Evolutionary conservation across 352 stramenopile genomes (phyloP).

Genomic region (Globisporangium solare): DNA sequence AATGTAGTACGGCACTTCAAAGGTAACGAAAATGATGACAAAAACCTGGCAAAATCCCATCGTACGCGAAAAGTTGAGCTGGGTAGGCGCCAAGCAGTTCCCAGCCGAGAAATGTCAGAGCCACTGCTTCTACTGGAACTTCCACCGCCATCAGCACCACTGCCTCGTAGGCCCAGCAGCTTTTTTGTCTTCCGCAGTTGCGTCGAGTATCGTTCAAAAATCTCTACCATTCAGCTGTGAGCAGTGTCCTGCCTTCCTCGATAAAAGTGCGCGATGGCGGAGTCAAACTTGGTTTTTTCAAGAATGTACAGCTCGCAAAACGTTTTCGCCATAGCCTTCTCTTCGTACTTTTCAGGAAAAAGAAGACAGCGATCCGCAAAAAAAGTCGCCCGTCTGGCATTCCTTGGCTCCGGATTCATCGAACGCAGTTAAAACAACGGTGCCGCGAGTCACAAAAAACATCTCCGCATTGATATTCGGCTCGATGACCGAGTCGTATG

Average conservation of each 20-base stretch:
- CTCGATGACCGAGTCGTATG: slow-evolving; percentile 58
- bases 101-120: slow-evolving; percentile 7
- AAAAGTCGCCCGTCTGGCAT: slow-evolving; percentile 62
- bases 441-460: slow-evolving; percentile 69
- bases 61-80: slow-evolving; percentile 45
- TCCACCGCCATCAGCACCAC: slow-evolving; percentile 12
- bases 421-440: slow-evolving; percentile 43
- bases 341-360: slow-evolving; percentile 49
- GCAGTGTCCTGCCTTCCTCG: slow-evolving; percentile 24
- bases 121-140: slow-evolving; percentile 6
- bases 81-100: slow-evolving; percentile 33
- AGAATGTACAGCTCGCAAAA: slow-evolving; percentile 83
- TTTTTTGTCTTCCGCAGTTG: slow-evolving; percentile 78
- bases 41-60: slow-evolving; percentile 50
- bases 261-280: slow-evolving; percentile 50
- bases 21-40: slow-evolving; percentile 42
- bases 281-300: slow-evolving; percentile 57
- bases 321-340: slow-evolving; percentile 67
- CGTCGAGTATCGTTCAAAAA: slow-evolving; percentile 48
- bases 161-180: slow-evolving; percentile 43
- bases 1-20: slow-evolving; percentile 70
- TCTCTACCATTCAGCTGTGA: slow-evolving; percentile 31
- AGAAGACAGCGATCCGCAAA: slow-evolving; percentile 66
- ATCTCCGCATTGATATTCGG: slow-evolving; percentile 69
- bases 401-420: slow-evolving; percentile 45